These are phyloP conservation scores for Actinomortierella wolfii DNA, from an alignment of 371 early-diverging fungal species.

Conservation along the genomic window DNA sequence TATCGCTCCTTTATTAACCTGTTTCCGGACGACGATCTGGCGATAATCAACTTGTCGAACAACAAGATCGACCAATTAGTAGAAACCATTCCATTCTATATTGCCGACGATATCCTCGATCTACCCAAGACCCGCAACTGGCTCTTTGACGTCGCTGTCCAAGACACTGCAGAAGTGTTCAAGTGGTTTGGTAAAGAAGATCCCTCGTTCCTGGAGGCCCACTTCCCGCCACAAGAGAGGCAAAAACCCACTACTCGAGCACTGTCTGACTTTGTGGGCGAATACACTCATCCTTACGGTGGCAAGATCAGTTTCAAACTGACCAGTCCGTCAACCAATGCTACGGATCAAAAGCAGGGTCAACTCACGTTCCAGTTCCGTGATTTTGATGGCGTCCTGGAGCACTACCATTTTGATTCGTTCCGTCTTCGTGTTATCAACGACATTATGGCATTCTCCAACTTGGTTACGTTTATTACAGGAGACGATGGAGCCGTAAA, in stretches of 20 bases:
- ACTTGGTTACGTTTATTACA: slow-evolving; percentile 9
- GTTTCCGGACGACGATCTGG: slow-evolving; percentile 7
- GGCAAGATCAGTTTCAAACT: slow-evolving; percentile 7
- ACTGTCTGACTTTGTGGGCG: slow-evolving; percentile 8
- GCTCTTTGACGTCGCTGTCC: slow-evolving; percentile 5
- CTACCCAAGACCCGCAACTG: slow-evolving; percentile 19
- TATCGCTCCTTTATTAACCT: slow-evolving; percentile 6
- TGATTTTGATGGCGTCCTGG: neutral
- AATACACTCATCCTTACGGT: slow-evolving; percentile 9
- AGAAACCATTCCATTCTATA: neutral
- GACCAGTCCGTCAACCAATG: neutral
- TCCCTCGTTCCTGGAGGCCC: neutral
- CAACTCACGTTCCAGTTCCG: neutral
- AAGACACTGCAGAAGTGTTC: neutral
- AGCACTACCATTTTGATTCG: slow-evolving; percentile 25
- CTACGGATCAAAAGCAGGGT: neutral
- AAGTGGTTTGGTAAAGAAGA: neutral
- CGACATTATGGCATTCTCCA: neutral
- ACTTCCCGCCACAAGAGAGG: slow-evolving; percentile 14
- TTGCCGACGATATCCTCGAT: slow-evolving; percentile 17
- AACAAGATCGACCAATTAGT: neutral
- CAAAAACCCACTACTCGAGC: slow-evolving; percentile 2
- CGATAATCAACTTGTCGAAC: slow-evolving; percentile 9
- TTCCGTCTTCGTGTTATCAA: slow-evolving; percentile 6
- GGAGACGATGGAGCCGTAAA: neutral